phyloP scores from a whole-genome alignment of 768 basidiomycete species.

The Boletus rubescentipes region DNA sequence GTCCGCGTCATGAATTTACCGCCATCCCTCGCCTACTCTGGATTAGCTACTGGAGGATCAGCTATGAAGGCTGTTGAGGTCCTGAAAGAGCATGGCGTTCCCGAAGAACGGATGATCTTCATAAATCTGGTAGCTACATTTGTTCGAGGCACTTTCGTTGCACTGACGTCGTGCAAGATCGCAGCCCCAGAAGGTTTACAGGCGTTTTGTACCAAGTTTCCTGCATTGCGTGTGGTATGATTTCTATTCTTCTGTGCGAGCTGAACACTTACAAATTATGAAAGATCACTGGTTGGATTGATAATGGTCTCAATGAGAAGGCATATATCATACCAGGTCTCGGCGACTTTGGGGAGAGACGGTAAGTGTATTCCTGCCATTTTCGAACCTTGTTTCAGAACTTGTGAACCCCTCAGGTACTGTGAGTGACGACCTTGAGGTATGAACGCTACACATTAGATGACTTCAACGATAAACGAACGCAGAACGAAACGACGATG shows the following conservation, averaged over 20 bases:
- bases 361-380: constrained; percentile 40
- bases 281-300: constrained; percentile 95
- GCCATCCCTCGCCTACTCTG: background rate
- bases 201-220: constrained; percentile 75
- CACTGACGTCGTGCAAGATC: constrained; percentile 49
- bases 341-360: constrained; percentile 96
- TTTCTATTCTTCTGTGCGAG: background rate
- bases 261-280: background rate
- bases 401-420: constrained; percentile 14
- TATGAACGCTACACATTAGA: too few species aligned
- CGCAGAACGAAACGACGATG: too few species aligned
- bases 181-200: constrained; percentile 88
- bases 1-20: constrained; percentile 18
- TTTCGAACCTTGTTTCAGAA: background rate
- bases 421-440: constrained; percentile 15
- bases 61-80: constrained; percentile 98
- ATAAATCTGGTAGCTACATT: constrained; percentile 70
- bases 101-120: constrained; percentile 93
- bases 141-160: background rate
- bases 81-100: constrained; percentile 86
- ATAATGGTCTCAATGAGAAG: constrained; percentile 87
- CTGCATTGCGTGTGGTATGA: constrained; percentile 74
- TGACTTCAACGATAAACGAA: too few species aligned
- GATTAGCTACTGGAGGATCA: constrained; percentile 87
- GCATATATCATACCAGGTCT: constrained; percentile 90